Evolutionary conservation across 2,329 filamentous ascomycete species (phyloP).

Genomic region (Aspergillus alliaceus): DNA sequence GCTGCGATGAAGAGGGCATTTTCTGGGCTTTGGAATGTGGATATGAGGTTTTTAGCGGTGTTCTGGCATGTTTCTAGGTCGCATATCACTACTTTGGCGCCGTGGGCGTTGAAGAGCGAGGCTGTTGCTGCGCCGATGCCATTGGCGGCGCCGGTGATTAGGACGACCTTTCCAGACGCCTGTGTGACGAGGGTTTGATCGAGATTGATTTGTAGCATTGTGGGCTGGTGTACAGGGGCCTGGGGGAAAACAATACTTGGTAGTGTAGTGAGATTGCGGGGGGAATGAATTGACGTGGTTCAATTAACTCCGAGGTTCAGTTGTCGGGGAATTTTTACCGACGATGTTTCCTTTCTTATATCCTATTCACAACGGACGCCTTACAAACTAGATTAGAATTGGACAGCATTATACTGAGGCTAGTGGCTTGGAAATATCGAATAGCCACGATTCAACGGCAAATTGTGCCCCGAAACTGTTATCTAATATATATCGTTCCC

Average conservation of each 20-base stretch:
- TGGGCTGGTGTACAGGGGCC: not conserved
- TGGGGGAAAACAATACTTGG: not conserved
- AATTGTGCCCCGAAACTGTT: no score
- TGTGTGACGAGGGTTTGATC: not conserved
- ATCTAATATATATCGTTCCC: not conserved
- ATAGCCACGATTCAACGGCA: no score
- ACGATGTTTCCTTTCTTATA: no score
- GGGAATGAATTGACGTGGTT: no score
- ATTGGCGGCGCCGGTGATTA: slow-evolving; percentile 43
- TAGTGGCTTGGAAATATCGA: no score
- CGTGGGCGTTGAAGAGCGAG: slow-evolving; percentile 33
- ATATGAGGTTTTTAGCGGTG: slow-evolving; percentile 6
- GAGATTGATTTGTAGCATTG: not conserved
- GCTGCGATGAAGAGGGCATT: slow-evolving; percentile 33
- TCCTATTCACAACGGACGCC: no score
- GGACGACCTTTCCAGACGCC: slow-evolving; percentile 32
- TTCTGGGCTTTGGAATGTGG: slow-evolving; percentile 6
- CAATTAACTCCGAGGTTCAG: not conserved
- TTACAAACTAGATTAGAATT: no score
- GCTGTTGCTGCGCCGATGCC: slow-evolving; percentile 46
- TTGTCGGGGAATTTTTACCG: not conserved
- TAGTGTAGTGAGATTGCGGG: no score
- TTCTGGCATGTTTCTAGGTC: slow-evolving; percentile 18
- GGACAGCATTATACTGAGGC: no score
- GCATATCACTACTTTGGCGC: slow-evolving; percentile 43